These are phyloP conservation scores for Microbotryum intermedium DNA, from an alignment of 1,284 basidiomycete species.

Conservation along the genomic window DNA sequence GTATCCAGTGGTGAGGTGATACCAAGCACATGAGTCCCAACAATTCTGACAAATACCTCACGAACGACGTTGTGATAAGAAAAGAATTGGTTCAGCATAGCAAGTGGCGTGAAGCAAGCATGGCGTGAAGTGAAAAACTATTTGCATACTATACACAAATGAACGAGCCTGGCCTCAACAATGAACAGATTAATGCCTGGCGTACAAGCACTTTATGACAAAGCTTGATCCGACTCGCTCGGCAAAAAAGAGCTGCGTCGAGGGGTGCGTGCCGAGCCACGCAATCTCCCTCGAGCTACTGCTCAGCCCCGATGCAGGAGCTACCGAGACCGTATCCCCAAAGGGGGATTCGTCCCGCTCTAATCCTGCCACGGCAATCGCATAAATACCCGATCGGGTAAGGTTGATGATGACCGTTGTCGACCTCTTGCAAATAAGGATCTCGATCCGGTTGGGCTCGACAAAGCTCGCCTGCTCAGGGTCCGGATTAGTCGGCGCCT, in stretches of 20 bases:
- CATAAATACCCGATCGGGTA: conserved; percentile 4
- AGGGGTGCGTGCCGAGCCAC: conserved; percentile 21
- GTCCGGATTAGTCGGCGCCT: background rate
- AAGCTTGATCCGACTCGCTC: conserved; percentile 14
- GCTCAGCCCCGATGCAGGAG: background rate
- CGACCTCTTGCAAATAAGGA: conserved; percentile 13
- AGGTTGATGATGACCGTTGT: conserved; percentile 14
- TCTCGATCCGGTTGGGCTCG: conserved; percentile 8
- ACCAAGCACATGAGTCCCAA: no score
- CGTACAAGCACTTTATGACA: conserved; percentile 3
- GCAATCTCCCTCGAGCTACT: background rate
- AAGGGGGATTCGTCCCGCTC: background rate
- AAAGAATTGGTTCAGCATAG: background rate
- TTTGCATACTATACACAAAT: background rate
- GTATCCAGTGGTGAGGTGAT: background rate
- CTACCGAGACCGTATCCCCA: background rate
- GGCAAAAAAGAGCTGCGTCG: conserved; percentile 22
- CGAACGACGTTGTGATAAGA: background rate
- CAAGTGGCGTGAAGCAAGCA: background rate
- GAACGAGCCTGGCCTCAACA: background rate
- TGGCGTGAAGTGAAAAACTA: no score
- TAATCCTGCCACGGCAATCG: conserved; percentile 12
- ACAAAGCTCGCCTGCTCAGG: background rate
- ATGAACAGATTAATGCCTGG: no score
- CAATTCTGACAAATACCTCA: no score